A percentile compares a stretch with the other conserved stretches of the same genome.
phyloP scores from a whole-genome alignment of 371 early-diverging fungal species.

The Mortierella sp. region DNA sequence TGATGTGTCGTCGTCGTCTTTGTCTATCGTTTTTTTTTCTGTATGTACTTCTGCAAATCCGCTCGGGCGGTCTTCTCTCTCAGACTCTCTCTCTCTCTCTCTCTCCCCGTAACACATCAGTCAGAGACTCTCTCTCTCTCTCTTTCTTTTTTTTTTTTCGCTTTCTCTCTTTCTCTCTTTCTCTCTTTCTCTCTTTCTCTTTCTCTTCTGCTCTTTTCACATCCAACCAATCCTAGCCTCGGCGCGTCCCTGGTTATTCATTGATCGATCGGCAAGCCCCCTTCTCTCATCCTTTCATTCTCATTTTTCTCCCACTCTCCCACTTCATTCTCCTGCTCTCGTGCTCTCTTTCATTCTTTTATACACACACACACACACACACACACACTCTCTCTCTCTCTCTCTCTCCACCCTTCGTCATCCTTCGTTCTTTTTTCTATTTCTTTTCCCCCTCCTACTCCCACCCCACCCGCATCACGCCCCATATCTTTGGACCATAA shows the following conservation, averaged over 20 bases:
- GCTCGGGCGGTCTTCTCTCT: slow-evolving; percentile 11
- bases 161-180: not conserved
- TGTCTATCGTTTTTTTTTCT: too few species aligned
- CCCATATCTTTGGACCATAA: too few species aligned
- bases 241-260: too few species aligned
- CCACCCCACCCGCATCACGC: not conserved
- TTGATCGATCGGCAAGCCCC: too few species aligned
- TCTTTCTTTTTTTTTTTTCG: not conserved
- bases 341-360: not conserved
- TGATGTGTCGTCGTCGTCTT: too few species aligned
- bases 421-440: not conserved
- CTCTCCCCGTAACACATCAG: slow-evolving; percentile 33
- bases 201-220: not conserved
- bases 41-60: too few species aligned
- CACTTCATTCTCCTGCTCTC: not conserved
- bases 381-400: too few species aligned
- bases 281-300: too few species aligned
- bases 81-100: slow-evolving; percentile 10
- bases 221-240: too few species aligned
- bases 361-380: too few species aligned
- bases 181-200: not conserved
- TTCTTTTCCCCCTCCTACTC: slow-evolving; percentile 6
- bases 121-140: slow-evolving; percentile 19
- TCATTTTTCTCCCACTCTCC: too few species aligned
- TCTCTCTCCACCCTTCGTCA: not conserved